Evolutionary conservation across 441 rosid genomes (phyloP), one percentile per base, ranked within the genome.

Genomic region (Adansonia grandidieri): DNA sequence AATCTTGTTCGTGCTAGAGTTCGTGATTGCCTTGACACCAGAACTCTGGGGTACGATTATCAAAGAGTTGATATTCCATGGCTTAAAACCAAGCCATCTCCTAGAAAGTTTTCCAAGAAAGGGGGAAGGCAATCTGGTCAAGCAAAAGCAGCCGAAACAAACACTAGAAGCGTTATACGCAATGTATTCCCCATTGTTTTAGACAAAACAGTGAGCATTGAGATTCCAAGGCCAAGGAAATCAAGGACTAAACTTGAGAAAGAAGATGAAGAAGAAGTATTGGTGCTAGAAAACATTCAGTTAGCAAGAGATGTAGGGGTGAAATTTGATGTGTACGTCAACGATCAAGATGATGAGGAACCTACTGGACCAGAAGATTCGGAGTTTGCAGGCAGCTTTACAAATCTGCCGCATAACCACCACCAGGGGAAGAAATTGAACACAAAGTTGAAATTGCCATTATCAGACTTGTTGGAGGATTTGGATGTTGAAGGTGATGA

Each of bases 371-470:
- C 90, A 0, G 78, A 45, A 6, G 78, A 87, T 15, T 79, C 86
- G 2, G 90, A 87, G 85, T 90, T 84, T 54, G 93, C 93, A 0
- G 93, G 93, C 14, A 87, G 91, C 68, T 90, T 88, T 45, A 87
- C 80, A 78, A 88, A 81, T 50, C 83, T 90, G 50, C 92, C 92
- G 2, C 93, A 86, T 54, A 83, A 48, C 74, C 85, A 86, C 44
- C 83, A 80, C 74, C 86, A 84, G 19, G 76, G 75, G 66, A 85
- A 77, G 85, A 87, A 83, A 76, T 79, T 73, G 79, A 85, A 78
- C 72, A 86, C 90, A 6, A 1, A 73, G 6, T 70, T 86, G 83
- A 79, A 79, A 61, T 48, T 90, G n/a, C 91, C 85, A 32, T 63
- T 88, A 1, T 85, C 86, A 0, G 37, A 32, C 37, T 32, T 32